Percentiles rank a stretch among this genome's conserved stretches.
These are phyloP conservation scores for Metschnikowia bowlesiae DNA, from an alignment of 805 yeast genomes.

Conservation along the genomic window DNA sequence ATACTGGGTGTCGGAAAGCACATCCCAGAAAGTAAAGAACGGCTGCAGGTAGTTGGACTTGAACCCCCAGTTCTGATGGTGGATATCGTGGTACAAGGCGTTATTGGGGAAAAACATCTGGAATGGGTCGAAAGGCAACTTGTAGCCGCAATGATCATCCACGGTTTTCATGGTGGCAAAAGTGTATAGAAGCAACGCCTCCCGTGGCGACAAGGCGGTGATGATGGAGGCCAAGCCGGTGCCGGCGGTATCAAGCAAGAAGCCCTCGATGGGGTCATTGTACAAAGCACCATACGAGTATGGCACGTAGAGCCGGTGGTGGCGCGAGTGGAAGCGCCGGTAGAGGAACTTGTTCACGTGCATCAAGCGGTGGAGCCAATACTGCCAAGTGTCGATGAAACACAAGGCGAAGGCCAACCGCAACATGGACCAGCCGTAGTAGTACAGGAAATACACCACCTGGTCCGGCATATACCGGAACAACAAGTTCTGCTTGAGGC, in stretches of 20 bases:
- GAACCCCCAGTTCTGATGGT: constrained; percentile 94
- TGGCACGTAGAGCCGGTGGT: constrained; percentile 91
- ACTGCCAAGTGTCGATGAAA: constrained; percentile 94
- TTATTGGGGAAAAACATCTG: constrained; percentile 91
- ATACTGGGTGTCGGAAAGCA: constrained; percentile 65
- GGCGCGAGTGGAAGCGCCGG: constrained; percentile 84
- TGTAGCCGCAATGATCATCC: constrained; percentile 98
- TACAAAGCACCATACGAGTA: constrained; percentile 95
- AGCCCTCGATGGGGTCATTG: constrained; percentile 93
- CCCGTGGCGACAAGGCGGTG: constrained; percentile 68
- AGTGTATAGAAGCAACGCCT: constrained; percentile 66
- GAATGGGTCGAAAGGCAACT: constrained; percentile 86
- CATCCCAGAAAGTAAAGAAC: constrained; percentile 93
- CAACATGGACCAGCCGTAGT: constrained; percentile 58
- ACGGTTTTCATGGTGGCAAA: constrained; percentile 95
- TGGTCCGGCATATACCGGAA: constrained; percentile 45
- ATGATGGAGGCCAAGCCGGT: constrained; percentile 76
- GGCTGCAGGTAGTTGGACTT: constrained; percentile 94
- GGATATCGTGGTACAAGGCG: constrained; percentile 94
- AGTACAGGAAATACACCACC: constrained; percentile 49
- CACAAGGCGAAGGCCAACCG: constrained; percentile 60
- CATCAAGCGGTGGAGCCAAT: constrained; percentile 83
- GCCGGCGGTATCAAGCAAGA: constrained; percentile 85
- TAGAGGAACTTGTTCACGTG: constrained; percentile 75
- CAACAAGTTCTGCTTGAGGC: constrained; percentile 32